Percentiles rank a stretch among this genome's conserved stretches.
Evolutionary conservation across 1,284 basidiomycete genomes (phyloP).

Genomic region (Trichosporon ovoides): DNA sequence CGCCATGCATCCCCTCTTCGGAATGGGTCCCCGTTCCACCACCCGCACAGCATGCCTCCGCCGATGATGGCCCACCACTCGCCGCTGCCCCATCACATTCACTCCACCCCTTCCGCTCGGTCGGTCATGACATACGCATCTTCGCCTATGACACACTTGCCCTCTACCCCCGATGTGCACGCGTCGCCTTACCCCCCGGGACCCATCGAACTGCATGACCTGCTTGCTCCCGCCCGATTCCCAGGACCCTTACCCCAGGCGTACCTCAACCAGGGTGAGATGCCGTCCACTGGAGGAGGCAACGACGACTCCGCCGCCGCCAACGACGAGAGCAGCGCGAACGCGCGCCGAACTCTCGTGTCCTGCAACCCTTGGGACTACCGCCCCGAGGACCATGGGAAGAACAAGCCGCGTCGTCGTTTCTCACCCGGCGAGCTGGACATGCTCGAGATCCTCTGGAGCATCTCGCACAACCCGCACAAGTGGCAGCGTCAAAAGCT

Average conservation of each 20-base stretch:
- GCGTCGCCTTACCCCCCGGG: conserved; percentile 19
- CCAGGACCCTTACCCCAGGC: conserved; percentile 20
- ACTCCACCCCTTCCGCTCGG: conserved; percentile 14
- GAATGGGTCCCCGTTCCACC: conserved; percentile 16
- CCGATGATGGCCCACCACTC: conserved; percentile 11
- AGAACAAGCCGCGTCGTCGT: conserved; percentile 24
- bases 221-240: conserved; percentile 19
- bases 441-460: conserved; percentile 26
- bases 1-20: conserved; percentile 5
- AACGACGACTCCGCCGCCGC: conserved; percentile 6
- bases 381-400: conserved; percentile 22
- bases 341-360: conserved; percentile 16
- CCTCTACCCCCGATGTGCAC: conserved; percentile 19
- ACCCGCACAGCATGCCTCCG: conserved; percentile 6
- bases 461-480: conserved; percentile 25
- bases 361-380: conserved; percentile 27
- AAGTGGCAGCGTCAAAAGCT: conserved; percentile 27
- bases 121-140: conserved; percentile 19
- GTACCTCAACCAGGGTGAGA: conserved; percentile 21
- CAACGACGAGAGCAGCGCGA: conserved; percentile 9
- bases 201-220: conserved; percentile 20
- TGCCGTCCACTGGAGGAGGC: conserved; percentile 11
- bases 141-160: conserved; percentile 21
- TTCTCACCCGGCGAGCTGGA: conserved; percentile 25
- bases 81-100: conserved; percentile 11